Evolutionary conservation across 495 filamentous ascomycete genomes (phyloP).

Genomic region (Neurospora sublineolata): DNA sequence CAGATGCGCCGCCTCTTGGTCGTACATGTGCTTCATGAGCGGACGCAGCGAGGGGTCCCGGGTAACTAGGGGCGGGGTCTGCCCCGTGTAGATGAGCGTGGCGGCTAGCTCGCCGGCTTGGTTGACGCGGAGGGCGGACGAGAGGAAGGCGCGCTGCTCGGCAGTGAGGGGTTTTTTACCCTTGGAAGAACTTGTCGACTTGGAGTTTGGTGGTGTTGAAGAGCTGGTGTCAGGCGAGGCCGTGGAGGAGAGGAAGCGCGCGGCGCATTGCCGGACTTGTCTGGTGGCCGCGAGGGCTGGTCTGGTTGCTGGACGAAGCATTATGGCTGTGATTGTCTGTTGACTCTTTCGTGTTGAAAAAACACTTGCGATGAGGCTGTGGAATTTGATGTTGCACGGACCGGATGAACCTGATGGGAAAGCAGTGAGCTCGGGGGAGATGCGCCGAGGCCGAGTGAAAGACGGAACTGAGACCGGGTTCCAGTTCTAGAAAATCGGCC

Average conservation of each 20-base stretch:
- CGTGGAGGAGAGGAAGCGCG: slow-evolving; percentile 1
- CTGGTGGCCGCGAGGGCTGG: not conserved
- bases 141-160: slow-evolving; percentile 64
- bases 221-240: slow-evolving; percentile 1
- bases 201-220: slow-evolving; percentile 3
- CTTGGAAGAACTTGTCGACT: slow-evolving; percentile 16
- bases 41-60: slow-evolving; percentile 78
- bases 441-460: not conserved
- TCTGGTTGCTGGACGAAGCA: not conserved
- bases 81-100: slow-evolving; percentile 72
- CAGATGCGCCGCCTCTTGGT: slow-evolving; percentile 85
- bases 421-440: not conserved
- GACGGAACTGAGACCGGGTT: not conserved
- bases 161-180: slow-evolving; percentile 47
- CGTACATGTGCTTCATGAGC: slow-evolving; percentile 95
- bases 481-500: not conserved
- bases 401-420: not conserved
- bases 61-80: slow-evolving; percentile 60
- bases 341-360: not conserved
- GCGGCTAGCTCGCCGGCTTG: slow-evolving; percentile 85
- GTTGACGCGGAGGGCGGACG: slow-evolving; percentile 76
- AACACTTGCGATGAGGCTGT: not conserved
- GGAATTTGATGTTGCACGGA: not conserved
- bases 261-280: not conserved
- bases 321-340: not conserved